Percentiles rank a stretch among this genome's conserved stretches.
Conservation (phyloP, 2,329 filamentous ascomycete species). For the Myotisia sp. region DNA sequence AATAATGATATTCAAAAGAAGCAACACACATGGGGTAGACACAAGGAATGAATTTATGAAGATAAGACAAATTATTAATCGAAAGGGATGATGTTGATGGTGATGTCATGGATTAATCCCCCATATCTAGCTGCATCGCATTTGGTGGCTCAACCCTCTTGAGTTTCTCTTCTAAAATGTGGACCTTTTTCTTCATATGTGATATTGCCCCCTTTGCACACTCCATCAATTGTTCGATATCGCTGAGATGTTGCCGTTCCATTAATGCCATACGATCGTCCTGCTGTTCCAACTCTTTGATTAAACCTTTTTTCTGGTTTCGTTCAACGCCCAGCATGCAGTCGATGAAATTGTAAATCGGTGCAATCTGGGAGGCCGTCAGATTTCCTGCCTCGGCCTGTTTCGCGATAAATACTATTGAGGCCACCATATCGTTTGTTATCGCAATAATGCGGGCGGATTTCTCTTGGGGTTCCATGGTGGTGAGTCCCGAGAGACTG, state of each 20-base stretch:
- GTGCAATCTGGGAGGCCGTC: conserved; percentile 12
- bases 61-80: no score
- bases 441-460: conserved; percentile 16
- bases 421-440: conserved; percentile 19
- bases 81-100: no score
- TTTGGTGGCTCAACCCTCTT: conserved; percentile 1
- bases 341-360: conserved; percentile 18
- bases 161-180: conserved; percentile 8
- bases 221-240: conserved; percentile 14
- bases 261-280: conserved; percentile 12
- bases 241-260: conserved; percentile 11
- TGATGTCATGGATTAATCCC: no score
- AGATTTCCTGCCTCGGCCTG: conserved; percentile 18
- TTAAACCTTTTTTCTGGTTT: conserved; percentile 7
- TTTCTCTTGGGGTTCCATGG: conserved; percentile 14
- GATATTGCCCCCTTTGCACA: conserved; percentile 11
- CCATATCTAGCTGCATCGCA: no score
- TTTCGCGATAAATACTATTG: conserved; percentile 19
- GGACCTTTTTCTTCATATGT: conserved; percentile 11
- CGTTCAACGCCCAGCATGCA: conserved; percentile 16
- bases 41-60: no score
- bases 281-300: conserved; percentile 14
- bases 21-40: no score
- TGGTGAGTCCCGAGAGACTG: conserved; percentile 15
- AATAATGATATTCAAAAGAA: no score